A percentile compares a stretch with the other conserved stretches of the same genome.
Conservation (phyloP, 495 filamentous ascomycete genomes). For the Tuber magnatum region DNA sequence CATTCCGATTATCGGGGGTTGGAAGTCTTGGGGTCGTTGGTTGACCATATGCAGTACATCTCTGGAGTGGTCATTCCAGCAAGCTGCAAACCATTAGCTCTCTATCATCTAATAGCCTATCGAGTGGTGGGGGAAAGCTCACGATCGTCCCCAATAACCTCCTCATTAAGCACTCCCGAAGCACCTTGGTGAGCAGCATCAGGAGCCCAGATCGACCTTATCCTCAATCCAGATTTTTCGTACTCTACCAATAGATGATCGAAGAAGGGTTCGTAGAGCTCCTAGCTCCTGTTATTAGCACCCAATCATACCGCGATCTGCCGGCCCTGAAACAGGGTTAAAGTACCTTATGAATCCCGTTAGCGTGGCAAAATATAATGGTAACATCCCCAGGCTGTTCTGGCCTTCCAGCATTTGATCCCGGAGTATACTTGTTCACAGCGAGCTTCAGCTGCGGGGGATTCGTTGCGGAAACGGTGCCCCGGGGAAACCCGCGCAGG, state of each 20-base stretch:
- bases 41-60: constrained; percentile 87
- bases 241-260: constrained; percentile 59
- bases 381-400: constrained; percentile 68
- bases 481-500: constrained; percentile 61
- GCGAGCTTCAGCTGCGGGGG: constrained; percentile 59
- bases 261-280: constrained; percentile 84
- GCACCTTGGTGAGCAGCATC: constrained; percentile 73
- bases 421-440: constrained; percentile 70
- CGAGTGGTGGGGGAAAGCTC: constrained; percentile 34
- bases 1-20: constrained; percentile 77
- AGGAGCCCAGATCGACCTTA: constrained; percentile 78
- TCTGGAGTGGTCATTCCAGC: constrained; percentile 79
- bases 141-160: constrained; percentile 71
- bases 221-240: constrained; percentile 54
- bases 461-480: constrained; percentile 53
- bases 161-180: constrained; percentile 68
- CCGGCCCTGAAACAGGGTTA: not conserved
- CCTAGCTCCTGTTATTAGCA: constrained; percentile 46
- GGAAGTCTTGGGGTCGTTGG: constrained; percentile 71
- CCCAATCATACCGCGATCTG: not conserved
- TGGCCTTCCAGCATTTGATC: constrained; percentile 42
- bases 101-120: not conserved
- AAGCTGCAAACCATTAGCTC: constrained; percentile 47
- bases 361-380: constrained; percentile 76
- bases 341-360: constrained; percentile 76